Evolutionary conservation across 2,329 filamentous ascomycete species (phyloP).

Genomic region (Aspergillus intermedius): DNA sequence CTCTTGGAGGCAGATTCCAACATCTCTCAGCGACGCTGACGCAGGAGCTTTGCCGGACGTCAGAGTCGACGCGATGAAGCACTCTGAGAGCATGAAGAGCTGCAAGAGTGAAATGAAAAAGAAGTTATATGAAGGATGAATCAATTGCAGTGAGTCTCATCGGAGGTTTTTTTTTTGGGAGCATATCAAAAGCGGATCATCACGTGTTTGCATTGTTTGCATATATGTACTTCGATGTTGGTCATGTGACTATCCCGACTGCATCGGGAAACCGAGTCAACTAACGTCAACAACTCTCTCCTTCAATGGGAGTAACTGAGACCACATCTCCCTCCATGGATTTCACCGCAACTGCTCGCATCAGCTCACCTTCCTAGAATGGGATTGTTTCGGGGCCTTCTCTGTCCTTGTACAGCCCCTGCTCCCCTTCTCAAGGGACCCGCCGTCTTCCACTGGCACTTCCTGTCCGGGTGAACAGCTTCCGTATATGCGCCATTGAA

Average conservation of each 20-base stretch:
- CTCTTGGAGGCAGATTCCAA: constrained; percentile 79
- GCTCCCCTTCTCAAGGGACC: not conserved
- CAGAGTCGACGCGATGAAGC: constrained; percentile 41
- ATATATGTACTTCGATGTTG: no score
- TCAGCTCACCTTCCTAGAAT: not conserved
- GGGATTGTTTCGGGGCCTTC: not conserved
- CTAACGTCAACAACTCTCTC: not conserved
- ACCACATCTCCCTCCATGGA: not conserved
- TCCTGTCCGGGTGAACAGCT: not conserved
- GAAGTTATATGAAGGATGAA: constrained; percentile 9
- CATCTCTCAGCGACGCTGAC: constrained; percentile 59
- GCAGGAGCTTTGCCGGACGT: constrained; percentile 36
- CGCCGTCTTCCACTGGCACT: not conserved
- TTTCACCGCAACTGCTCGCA: not conserved
- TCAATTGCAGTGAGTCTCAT: not conserved
- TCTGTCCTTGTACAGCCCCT: not conserved
- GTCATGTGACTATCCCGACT: not conserved
- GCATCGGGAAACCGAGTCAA: not conserved
- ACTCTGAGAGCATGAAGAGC: constrained; percentile 43
- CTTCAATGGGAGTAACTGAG: not conserved
- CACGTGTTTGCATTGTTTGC: constrained; percentile 31
- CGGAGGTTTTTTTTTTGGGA: constrained; percentile 2
- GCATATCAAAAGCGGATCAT: constrained; percentile 15
- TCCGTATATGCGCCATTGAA: not conserved
- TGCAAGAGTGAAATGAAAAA: constrained; percentile 7